These are phyloP conservation scores for Filosporella fistucella DNA, from an alignment of 495 filamentous ascomycete species.

Conservation along the genomic window DNA sequence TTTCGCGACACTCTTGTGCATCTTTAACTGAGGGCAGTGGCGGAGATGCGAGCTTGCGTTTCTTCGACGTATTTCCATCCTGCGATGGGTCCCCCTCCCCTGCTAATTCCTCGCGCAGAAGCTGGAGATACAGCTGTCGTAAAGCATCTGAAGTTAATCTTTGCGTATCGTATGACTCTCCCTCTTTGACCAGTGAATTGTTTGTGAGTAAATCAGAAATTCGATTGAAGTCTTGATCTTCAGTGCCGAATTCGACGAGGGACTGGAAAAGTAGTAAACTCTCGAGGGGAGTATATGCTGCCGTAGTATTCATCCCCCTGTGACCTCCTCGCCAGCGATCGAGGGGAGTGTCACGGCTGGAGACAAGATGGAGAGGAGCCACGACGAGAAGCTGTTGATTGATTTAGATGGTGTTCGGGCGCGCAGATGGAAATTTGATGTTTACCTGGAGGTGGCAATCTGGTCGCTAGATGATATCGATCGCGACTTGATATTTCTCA, in stretches of 20 bases:
- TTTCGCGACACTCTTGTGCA: conserved; percentile 55
- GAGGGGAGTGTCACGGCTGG: conserved; percentile 43
- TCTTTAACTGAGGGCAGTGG: conserved; percentile 58
- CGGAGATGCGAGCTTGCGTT: conserved; percentile 68
- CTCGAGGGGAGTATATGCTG: conserved; percentile 80
- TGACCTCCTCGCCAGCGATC: conserved; percentile 49
- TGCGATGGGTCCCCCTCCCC: conserved; percentile 27
- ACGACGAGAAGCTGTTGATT: conserved; percentile 18
- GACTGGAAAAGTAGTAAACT: conserved; percentile 85
- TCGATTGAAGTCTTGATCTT: conserved; percentile 58
- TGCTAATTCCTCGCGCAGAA: conserved; percentile 65
- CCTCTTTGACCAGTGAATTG: conserved; percentile 63
- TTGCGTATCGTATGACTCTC: conserved; percentile 62
- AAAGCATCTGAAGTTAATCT: conserved; percentile 76
- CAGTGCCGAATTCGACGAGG: conserved; percentile 61
- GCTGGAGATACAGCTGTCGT: conserved; percentile 66
- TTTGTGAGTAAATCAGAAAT: conserved; percentile 72
- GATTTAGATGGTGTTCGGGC: too few species aligned
- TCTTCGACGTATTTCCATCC: conserved; percentile 42
- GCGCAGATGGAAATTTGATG: too few species aligned
- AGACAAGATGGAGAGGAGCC: conserved; percentile 24
- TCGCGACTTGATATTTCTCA: conserved; percentile 8
- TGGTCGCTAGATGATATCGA: not conserved
- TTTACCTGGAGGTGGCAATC: not conserved
- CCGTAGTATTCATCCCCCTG: conserved; percentile 47